Percentiles rank a stretch among this genome's conserved stretches.
These are phyloP conservation scores for Castanea mollissima DNA, from an alignment of 306 rosid species.

Conservation along the genomic window DNA sequence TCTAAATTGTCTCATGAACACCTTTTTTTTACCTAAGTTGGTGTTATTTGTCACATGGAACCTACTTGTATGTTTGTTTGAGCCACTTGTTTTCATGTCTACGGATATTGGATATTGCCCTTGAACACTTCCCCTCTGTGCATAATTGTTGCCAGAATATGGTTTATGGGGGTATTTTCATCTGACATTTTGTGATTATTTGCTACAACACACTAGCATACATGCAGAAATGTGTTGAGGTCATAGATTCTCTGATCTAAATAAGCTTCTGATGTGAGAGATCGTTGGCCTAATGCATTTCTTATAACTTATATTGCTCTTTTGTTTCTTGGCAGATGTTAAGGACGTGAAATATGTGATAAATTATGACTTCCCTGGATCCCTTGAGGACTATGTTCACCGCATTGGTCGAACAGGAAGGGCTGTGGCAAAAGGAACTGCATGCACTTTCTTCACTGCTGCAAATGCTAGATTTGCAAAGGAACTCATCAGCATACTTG, in stretches of 20 bases:
- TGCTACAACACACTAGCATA: not conserved
- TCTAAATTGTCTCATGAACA: not conserved
- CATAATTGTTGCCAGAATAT: not conserved
- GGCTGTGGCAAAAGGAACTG: slow-evolving; percentile 99
- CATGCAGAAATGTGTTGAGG: not conserved
- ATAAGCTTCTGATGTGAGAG: not conserved
- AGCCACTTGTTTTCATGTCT: not conserved
- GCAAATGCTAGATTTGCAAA: slow-evolving; percentile 95
- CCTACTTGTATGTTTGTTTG: no score
- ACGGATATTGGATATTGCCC: not conserved
- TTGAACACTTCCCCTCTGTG: not conserved
- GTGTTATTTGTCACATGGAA: no score
- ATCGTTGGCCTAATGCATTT: not conserved
- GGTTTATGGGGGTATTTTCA: not conserved
- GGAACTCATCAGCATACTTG: slow-evolving; percentile 81
- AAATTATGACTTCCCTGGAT: slow-evolving; percentile 97
- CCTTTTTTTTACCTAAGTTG: not conserved
- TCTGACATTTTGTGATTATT: not conserved
- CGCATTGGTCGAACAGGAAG: slow-evolving; percentile 99
- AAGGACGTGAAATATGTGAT: slow-evolving; percentile 92
- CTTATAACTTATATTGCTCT: no score
- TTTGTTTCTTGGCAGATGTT: slow-evolving; percentile 61
- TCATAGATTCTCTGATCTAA: not conserved
- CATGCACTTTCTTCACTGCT: slow-evolving; percentile 93
- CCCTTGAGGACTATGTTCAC: slow-evolving; percentile 96